These are phyloP conservation scores for Alternaria hordeiaustralica DNA, from an alignment of 2,329 filamentous ascomycete genomes.

Conservation along the genomic window DNA sequence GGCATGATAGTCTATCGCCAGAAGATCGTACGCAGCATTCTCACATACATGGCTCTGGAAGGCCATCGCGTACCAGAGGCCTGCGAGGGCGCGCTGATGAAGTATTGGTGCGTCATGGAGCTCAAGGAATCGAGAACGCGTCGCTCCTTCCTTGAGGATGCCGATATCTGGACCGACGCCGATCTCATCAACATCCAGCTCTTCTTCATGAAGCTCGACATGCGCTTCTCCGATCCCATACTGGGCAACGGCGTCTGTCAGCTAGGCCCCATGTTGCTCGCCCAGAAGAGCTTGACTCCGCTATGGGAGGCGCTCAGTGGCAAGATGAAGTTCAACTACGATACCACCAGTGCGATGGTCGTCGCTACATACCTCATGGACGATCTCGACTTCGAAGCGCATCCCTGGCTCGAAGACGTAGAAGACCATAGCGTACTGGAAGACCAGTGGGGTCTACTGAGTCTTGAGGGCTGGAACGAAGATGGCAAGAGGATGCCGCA, in stretches of 20 bases:
- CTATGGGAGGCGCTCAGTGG: slow-evolving; percentile 55
- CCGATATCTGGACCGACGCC: slow-evolving; percentile 61
- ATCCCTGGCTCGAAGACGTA: slow-evolving; percentile 33
- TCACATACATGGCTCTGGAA: slow-evolving; percentile 67
- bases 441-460: slow-evolving; percentile 46
- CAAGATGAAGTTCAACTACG: slow-evolving; percentile 55
- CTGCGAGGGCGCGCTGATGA: slow-evolving; percentile 60
- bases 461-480: slow-evolving; percentile 54
- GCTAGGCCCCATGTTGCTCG: slow-evolving; percentile 57
- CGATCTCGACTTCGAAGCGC: slow-evolving; percentile 25
- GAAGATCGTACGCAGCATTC: slow-evolving; percentile 60
- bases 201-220: slow-evolving; percentile 74
- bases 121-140: slow-evolving; percentile 60
- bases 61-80: slow-evolving; percentile 56
- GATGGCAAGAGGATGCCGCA: slow-evolving; percentile 63
- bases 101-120: slow-evolving; percentile 78
- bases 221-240: slow-evolving; percentile 71
- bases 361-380: slow-evolving; percentile 26
- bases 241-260: slow-evolving; percentile 56
- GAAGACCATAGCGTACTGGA: slow-evolving; percentile 24
- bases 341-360: slow-evolving; percentile 19
- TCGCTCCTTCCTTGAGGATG: slow-evolving; percentile 60
- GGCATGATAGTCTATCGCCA: slow-evolving; percentile 63
- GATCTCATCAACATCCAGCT: slow-evolving; percentile 68
- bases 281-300: slow-evolving; percentile 57